Evolutionary conservation across 371 early-diverging fungal species (phyloP), one percentile per base, ranked within the genome.

Genomic region (Mucor ambiguus): DNA sequence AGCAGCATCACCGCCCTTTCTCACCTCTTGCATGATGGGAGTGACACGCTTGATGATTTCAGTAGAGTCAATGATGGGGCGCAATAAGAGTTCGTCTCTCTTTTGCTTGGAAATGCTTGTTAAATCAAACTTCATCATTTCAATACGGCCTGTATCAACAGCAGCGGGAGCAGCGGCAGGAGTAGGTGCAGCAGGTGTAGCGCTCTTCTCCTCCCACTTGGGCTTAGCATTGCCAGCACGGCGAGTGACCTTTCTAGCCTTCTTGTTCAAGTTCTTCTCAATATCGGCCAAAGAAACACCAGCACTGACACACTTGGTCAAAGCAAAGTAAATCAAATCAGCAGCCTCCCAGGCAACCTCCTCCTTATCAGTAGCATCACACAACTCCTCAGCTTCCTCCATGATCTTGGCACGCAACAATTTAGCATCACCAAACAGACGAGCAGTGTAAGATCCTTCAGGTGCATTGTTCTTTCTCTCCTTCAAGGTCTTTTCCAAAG

Each of bases 341-440:
- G 99, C 98, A 28, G 97, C 92, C 76, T 98, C 98, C 89, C 93
- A 95, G 5, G 97, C 95, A 68, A 97, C 88, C 3, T 97, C 94
- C 1, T 90, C 88, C 29, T 78, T 79, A 2, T 76, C 77, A 11
- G 71, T 81, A 30, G 99, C 97, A 29, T 93, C 89, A 63, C 95
- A 93, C 28, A 98, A 75, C 77, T 97, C 98, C 11, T 91, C 87
- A 4, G 99, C 99, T 78, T 98, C 98, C 74, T 98, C 99, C 85
- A 93, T 87, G 62, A 98, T 92, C 85, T 98, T 98, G 69, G 95
- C 88, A 58, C 86, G 79, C 44, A 98, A 85, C 38, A 98, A 78
- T 44, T 82, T 83, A 29, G 88, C 70, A 73, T 97, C 96, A 44
- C 87, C 84, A 73, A 98, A 98, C 52, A 98, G 81, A 3, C 95